A percentile compares a stretch with the other conserved stretches of the same genome.
These are phyloP conservation scores for Cystofilobasidium bisporidii DNA, from an alignment of 768 basidiomycete species.

Conservation along the genomic window DNA sequence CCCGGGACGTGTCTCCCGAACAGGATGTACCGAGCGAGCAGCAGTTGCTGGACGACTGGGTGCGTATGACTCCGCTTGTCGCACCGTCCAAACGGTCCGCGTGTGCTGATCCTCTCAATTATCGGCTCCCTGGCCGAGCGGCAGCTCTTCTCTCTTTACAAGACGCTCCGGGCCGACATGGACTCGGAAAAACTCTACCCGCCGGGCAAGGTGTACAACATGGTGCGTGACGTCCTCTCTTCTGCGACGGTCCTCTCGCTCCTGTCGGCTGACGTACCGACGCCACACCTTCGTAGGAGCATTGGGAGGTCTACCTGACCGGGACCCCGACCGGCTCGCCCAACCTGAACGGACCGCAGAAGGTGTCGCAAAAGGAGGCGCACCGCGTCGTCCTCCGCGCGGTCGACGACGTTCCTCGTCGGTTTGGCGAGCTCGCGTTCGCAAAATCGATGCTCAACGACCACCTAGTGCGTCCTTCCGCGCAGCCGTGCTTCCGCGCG, in stretches of 20 bases:
- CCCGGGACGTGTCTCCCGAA: neutral
- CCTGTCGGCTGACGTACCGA: neutral
- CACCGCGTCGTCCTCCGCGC: constrained; percentile 31
- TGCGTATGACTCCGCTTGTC: too few relatives aligned
- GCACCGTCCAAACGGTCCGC: too few relatives aligned
- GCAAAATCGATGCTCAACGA: constrained; percentile 25
- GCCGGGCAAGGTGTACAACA: constrained; percentile 36
- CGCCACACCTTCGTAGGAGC: constrained; percentile 26
- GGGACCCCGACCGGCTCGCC: neutral
- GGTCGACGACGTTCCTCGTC: constrained; percentile 31
- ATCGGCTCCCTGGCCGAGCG: neutral
- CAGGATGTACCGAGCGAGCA: constrained; percentile 30
- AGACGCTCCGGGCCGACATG: constrained; percentile 41
- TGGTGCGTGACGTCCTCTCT: constrained; percentile 31
- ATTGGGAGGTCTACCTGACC: constrained; percentile 33
- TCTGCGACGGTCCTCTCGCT: neutral
- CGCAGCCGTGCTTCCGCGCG: too few relatives aligned
- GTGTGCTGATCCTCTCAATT: too few relatives aligned
- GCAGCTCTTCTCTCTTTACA: constrained; percentile 32
- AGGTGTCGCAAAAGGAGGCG: constrained; percentile 28
- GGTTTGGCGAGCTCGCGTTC: constrained; percentile 29
- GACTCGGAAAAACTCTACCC: constrained; percentile 42
- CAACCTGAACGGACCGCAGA: constrained; percentile 25
- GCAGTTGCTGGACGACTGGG: constrained; percentile 36
- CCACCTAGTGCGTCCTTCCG: constrained; percentile 8